Base-by-base conservation (phyloP, 192 early-diverging fungal genomes). In the Mortierella alpina region DNA sequence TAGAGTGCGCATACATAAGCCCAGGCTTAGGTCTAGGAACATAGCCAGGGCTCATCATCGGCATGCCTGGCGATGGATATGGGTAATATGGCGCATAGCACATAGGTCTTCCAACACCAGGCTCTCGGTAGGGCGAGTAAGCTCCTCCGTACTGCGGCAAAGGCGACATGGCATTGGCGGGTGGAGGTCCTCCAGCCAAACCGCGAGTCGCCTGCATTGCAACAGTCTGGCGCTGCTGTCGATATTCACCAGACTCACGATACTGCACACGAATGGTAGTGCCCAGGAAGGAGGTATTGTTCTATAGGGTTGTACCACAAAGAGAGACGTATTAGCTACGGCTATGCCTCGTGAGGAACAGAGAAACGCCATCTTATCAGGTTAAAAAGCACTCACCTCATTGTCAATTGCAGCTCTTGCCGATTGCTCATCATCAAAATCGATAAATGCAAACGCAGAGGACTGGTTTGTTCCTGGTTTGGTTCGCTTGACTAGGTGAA, bases 401-500 rank as follows among this genome's bases (percentile, higher is more conserved):
- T 76, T 40, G 8, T 84, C 82, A 68, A 93, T 88, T 0, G 91
- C 92, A 2, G 60, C 15, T 17, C 69, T 65, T 4, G 90, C 84
- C 39, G 82, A 70, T 13, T 70, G 68, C 50, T 89, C 88, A 23
- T 87, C 66, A 10, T 68, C 64, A 71, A 76, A 93, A 31, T 86
- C 86, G 47, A 93, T 86, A 65, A 93, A 93, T 1, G 91, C 92
- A 82, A 90, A 93, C 1, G 87, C 87, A 1, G 79, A 82, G n/a
- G 86, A 42, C 14, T 72, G 59, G 10, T 67, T 76, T 68, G 46
- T 22, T 2, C 53, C 58, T 10, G 63, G 42, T 42, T 66, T 70
- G 59, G 51, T 54, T 52, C 75, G 72, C 52, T 90, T 91, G 46
- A 93, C 70, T 7, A 92, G 42, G 18, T 86, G 67, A 17, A 91